A percentile compares a stretch with the other conserved stretches of the same genome.
phyloP scores from a whole-genome alignment of 257 asterid species.

The Misopates orontium region DNA sequence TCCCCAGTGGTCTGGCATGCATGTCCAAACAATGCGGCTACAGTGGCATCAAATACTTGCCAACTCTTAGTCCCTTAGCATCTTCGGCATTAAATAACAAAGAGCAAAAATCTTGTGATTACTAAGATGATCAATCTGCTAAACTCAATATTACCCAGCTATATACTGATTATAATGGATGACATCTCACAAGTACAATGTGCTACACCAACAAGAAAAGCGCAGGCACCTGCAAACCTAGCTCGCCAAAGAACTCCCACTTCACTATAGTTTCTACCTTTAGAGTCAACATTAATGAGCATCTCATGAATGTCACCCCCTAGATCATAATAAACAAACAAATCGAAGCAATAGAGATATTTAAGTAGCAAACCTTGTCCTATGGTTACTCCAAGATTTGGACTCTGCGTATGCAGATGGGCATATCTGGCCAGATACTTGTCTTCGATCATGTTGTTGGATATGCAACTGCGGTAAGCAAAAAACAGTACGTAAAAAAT shows the following conservation, averaged over 20 bases:
- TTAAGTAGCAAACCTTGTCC: constrained; percentile 42
- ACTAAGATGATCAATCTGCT: too few species aligned
- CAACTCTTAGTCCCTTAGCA: neutral
- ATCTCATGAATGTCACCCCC: constrained; percentile 14
- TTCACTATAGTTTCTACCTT: constrained; percentile 6
- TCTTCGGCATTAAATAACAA: neutral
- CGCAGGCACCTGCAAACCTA: neutral
- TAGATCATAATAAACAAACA: constrained; percentile 7
- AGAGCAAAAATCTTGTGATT: neutral
- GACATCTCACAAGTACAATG: too few species aligned
- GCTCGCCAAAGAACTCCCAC: constrained; percentile 3
- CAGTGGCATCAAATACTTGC: neutral
- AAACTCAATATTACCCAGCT: neutral
- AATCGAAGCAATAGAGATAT: constrained; percentile 7
- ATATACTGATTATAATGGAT: neutral
- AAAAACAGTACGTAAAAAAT: constrained; percentile 18
- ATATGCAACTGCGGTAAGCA: constrained; percentile 56
- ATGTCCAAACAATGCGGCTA: too few species aligned
- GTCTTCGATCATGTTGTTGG: constrained; percentile 62
- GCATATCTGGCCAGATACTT: constrained; percentile 67
- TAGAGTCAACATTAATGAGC: constrained; percentile 6
- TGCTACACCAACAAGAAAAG: neutral
- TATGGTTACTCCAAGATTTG: constrained; percentile 27
- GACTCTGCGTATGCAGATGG: constrained; percentile 30
- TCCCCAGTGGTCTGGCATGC: too few species aligned